Percentiles rank a stretch among this genome's conserved stretches.
Conservation (phyloP, 352 stramenopile genomes). For the Pythium sp. region DNA sequence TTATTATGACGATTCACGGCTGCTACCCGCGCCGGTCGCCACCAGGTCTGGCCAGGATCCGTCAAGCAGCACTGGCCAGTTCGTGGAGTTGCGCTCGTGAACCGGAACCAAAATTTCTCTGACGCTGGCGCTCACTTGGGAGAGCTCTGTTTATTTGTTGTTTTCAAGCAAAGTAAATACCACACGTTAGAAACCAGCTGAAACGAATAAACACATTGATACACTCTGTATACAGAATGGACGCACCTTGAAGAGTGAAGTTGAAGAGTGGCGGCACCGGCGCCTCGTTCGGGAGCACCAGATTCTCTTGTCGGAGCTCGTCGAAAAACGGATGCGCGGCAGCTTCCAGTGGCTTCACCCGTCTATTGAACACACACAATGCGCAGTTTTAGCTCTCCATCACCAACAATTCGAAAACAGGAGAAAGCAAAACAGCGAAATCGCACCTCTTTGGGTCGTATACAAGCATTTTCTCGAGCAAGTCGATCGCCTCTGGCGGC, state of each 20-base stretch:
- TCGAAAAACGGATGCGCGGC: conserved; percentile 98
- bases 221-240: no score
- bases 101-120: conserved; percentile 78
- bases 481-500: conserved; percentile 95
- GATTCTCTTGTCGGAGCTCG: conserved; percentile 89
- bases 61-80: conserved; percentile 75
- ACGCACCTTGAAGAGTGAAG: conserved; percentile 88
- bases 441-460: conserved; percentile 95
- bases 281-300: conserved; percentile 86
- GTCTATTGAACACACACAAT: conserved; percentile 26
- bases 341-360: conserved; percentile 80
- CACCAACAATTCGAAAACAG: background rate
- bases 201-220: no score
- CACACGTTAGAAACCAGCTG: background rate
- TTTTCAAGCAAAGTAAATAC: conserved; percentile 1
- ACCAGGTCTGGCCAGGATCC: conserved; percentile 59
- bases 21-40: conserved; percentile 21
- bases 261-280: conserved; percentile 90
- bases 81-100: conserved; percentile 64
- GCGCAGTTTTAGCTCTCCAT: background rate
- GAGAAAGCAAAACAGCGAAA: conserved; percentile 4
- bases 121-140: conserved; percentile 62
- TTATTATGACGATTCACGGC: conserved; percentile 27
- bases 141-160: conserved; percentile 51
- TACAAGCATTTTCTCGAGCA: conserved; percentile 96